These are phyloP conservation scores for Gastrolobium bilobum DNA, from an alignment of 306 rosid genomes.

Conservation along the genomic window DNA sequence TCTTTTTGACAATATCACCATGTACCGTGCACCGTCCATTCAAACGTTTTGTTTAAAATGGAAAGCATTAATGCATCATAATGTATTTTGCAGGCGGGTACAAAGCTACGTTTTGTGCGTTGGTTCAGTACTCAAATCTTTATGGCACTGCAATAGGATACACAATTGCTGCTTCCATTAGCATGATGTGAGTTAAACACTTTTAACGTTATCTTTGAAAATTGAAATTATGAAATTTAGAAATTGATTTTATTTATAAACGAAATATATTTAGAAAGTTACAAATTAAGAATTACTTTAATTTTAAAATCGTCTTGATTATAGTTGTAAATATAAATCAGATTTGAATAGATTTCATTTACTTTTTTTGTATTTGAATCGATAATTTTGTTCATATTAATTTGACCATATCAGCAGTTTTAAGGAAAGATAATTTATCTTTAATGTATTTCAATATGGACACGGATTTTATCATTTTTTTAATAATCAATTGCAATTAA, in stretches of 20 bases:
- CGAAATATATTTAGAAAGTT: background rate
- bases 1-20: background rate
- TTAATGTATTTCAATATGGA: background rate
- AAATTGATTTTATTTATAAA: conserved; percentile 34
- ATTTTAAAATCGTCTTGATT: background rate
- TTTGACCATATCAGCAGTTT: conserved; percentile 21
- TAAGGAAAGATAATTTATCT: background rate
- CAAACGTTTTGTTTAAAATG: conserved; percentile 14
- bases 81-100: conserved; percentile 57
- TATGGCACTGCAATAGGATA: conserved; percentile 67
- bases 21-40: background rate
- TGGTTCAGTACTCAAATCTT: conserved; percentile 62
- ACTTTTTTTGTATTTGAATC: background rate
- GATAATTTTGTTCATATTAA: background rate
- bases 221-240: background rate
- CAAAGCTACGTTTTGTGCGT: conserved; percentile 56
- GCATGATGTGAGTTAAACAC: conserved; percentile 68
- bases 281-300: background rate
- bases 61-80: conserved; percentile 2
- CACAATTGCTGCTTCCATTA: conserved; percentile 67
- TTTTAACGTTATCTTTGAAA: background rate
- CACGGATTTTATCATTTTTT: conserved; percentile 1
- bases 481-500: background rate
- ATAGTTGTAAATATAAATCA: background rate
- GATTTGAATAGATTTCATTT: background rate